A percentile compares a stretch with the other conserved stretches of the same genome.
Conservation (phyloP, 176 grass and related monocot species). For the Melocanna baccifera region DNA sequence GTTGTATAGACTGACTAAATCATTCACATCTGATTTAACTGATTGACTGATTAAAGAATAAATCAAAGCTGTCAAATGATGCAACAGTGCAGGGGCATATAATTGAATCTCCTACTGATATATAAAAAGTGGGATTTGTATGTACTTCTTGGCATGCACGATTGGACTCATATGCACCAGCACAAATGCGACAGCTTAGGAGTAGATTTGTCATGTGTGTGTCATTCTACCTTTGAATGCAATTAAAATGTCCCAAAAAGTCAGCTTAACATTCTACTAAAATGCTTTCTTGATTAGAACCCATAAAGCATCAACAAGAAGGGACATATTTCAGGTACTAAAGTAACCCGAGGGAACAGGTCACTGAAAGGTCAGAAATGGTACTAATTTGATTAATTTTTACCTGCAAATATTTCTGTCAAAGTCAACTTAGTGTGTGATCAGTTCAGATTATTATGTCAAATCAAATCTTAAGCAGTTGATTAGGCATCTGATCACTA, state of each 20-base stretch:
- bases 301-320: slow-evolving; percentile 20
- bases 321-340: slow-evolving; percentile 12
- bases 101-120: slow-evolving; percentile 21
- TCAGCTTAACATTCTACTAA: slow-evolving; percentile 39
- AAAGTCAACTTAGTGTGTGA: slow-evolving; percentile 16
- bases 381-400: slow-evolving; percentile 2
- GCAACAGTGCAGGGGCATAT: slow-evolving; percentile 18
- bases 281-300: slow-evolving; percentile 29
- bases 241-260: slow-evolving; percentile 33
- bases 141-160: slow-evolving; percentile 33
- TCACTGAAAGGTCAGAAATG: slow-evolving; percentile 28
- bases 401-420: slow-evolving; percentile 27
- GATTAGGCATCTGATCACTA: background rate
- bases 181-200: slow-evolving; percentile 15
- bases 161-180: slow-evolving; percentile 12
- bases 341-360: background rate
- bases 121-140: slow-evolving; percentile 17
- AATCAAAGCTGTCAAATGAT: slow-evolving; percentile 15
- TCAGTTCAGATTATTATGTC: slow-evolving; percentile 13
- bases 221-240: slow-evolving; percentile 26
- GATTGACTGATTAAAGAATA: slow-evolving; percentile 33
- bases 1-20: slow-evolving; percentile 1
- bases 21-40: slow-evolving; percentile 28
- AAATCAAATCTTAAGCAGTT: background rate
- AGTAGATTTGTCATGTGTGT: slow-evolving; percentile 28